A percentile compares a stretch with the other conserved stretches of the same genome.
Evolutionary conservation across 176 grass and related monocot species (phyloP).

Genomic region (Luzula sylvatica): DNA sequence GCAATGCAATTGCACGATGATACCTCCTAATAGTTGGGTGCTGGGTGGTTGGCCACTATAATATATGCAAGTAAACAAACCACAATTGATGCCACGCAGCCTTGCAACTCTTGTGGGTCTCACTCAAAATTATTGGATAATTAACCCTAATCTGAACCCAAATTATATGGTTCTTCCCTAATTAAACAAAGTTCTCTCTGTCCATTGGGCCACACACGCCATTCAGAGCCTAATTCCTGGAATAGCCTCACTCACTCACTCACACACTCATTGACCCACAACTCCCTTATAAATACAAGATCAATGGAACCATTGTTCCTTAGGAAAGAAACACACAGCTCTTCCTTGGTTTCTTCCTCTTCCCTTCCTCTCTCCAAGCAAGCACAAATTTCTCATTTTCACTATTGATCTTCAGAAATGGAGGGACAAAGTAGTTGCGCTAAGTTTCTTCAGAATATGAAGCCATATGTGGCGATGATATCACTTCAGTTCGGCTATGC

Average conservation of each 20-base stretch:
- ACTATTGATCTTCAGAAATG: slow-evolving; percentile 11
- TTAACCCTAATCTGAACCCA: neutral
- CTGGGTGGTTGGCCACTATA: slow-evolving; percentile 1
- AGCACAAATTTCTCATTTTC: neutral
- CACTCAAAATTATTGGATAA: slow-evolving; percentile 3
- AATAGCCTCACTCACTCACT: neutral
- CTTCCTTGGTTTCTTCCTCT: slow-evolving; percentile 1
- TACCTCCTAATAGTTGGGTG: neutral
- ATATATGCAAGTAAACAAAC: neutral
- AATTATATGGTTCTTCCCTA: neutral
- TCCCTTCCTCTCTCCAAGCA: slow-evolving; percentile 1
- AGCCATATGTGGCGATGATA: slow-evolving; percentile 94
- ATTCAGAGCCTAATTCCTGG: slow-evolving; percentile 6
- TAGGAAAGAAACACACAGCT: slow-evolving; percentile 2
- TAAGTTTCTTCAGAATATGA: slow-evolving; percentile 62
- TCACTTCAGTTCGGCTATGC: slow-evolving; percentile 98
- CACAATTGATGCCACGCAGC: slow-evolving; percentile 8
- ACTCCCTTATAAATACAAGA: slow-evolving; percentile 27
- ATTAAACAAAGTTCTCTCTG: neutral
- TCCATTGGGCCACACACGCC: neutral
- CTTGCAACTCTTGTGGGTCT: slow-evolving; percentile 10
- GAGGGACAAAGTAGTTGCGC: slow-evolving; percentile 18
- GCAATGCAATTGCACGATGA: neutral
- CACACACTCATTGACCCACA: neutral
- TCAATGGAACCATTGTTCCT: neutral